Base-by-base conservation (phyloP, 2,329 filamentous ascomycete genomes). In the Apiospora marii region DNA sequence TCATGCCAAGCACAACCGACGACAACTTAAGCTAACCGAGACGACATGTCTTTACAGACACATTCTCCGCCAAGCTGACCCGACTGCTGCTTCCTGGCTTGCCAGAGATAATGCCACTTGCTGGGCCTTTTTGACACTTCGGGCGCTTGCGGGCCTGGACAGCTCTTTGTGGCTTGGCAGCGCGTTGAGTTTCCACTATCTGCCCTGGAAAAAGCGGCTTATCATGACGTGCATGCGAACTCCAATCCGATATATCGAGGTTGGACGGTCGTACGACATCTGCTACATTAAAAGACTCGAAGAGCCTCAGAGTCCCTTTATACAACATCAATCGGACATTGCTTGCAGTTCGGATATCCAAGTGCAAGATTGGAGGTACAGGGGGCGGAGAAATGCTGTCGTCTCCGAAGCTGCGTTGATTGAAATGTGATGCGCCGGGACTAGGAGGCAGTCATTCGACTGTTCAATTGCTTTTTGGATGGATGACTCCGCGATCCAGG, bases 291-390 rank as follows among this genome's bases (percentile, higher is more conserved):
- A 24, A n/a, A 51, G 12, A 10, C 27, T 27, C 24, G 13, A n/a
- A 51, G 49, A 14, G n/a, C 49, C n/a, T 51, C 5, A 30, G 1
- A 19, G 27, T 10, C 7, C 19, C 10, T 12, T 24, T 53, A 37
- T 61, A n/a, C 30, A 61, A 61, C 53, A 8, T 27, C 22, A 61
- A 34, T 22, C 53, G 53, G 53, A 37, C 30, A 61, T 61, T 61
- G 22, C 27, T 8, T 10, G 7, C 27, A 8, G 16, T 16, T 30
- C 19, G 14, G 7, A 37, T 61, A 12, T 22, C 22, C 16, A 37
- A 8, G 27, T 4, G 30, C 53, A 41, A 41, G 34, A 22, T 22
- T 61, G 16, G 16, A 4, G 7, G 19, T 30, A 30, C 53, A 37
- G 16, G 30, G 53, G 27, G 16, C 16, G 30, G 53, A 12, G 30